Percentiles rank a stretch among this genome's conserved stretches.
Conservation (phyloP, 2,329 filamentous ascomycete genomes). For the Fusarium sp. region DNA sequence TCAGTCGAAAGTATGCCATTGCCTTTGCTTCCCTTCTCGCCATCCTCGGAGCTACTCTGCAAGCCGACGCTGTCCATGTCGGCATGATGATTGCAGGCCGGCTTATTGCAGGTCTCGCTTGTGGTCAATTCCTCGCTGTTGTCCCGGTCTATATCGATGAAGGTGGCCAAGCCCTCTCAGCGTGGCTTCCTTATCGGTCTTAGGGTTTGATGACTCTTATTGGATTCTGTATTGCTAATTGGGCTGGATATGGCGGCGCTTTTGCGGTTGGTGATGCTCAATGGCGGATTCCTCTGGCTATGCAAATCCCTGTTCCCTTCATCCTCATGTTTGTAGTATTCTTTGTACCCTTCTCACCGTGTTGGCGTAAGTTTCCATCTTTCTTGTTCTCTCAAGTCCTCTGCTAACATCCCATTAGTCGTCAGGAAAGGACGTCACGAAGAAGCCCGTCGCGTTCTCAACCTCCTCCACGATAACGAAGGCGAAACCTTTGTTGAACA, state of each 20-base stretch:
- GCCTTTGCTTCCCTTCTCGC: too few relatives aligned
- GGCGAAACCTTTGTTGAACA: not conserved
- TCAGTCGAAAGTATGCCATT: too few relatives aligned
- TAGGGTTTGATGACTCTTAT: not conserved
- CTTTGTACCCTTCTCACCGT: not conserved
- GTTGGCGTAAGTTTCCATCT: not conserved
- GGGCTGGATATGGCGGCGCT: not conserved
- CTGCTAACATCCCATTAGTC: not conserved
- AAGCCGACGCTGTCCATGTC: too few relatives aligned
- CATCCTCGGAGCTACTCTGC: too few relatives aligned
- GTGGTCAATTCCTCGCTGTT: not conserved
- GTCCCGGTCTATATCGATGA: not conserved
- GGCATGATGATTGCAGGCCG: not conserved
- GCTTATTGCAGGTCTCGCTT: not conserved
- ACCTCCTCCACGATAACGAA: not conserved
- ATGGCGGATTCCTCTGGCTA: not conserved
- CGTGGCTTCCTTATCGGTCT: not conserved
- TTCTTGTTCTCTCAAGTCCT: rapidly evolving
- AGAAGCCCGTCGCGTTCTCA: not conserved
- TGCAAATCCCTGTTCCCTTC: not conserved
- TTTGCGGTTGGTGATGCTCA: not conserved
- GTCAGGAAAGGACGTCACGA: not conserved
- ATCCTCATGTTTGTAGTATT: not conserved
- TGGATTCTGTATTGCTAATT: not conserved
- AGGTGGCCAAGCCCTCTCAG: not conserved